Conservation (phyloP, 495 filamentous ascomycete genomes). For the Collariella sp. region DNA sequence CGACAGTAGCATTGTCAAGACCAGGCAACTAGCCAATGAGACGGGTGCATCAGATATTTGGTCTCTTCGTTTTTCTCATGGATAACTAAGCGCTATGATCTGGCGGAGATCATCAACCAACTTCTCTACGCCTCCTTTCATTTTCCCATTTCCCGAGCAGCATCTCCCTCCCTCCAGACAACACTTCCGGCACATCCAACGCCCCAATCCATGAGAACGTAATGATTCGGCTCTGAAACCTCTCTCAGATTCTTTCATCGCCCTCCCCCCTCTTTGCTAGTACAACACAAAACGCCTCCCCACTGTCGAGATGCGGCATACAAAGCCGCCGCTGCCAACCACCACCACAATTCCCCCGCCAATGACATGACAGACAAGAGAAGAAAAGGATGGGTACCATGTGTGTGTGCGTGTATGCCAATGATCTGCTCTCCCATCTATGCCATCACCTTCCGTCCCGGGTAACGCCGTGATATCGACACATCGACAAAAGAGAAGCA, state of each 20-base stretch:
- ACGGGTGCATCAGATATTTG: background rate
- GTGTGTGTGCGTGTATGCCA: slow-evolving; percentile 19
- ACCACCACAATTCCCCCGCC: background rate
- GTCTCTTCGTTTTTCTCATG: background rate
- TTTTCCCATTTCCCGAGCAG: background rate
- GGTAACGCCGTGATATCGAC: slow-evolving; percentile 15
- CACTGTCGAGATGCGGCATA: background rate
- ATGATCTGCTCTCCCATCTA: slow-evolving; percentile 22
- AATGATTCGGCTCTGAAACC: background rate
- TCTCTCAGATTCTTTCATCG: background rate
- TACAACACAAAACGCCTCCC: background rate
- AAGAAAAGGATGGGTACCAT: background rate
- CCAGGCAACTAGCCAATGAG: background rate
- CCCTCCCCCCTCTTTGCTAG: background rate
- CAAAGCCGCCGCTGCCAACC: no score
- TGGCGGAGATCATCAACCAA: slow-evolving; percentile 2
- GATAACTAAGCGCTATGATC: background rate
- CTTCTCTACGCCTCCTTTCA: background rate
- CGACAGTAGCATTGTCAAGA: background rate
- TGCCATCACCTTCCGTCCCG: slow-evolving; percentile 13
- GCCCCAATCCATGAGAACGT: background rate
- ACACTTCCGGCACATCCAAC: background rate
- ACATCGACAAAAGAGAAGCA: slow-evolving; percentile 1
- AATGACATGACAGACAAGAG: background rate
- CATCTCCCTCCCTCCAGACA: background rate